Base-by-base conservation (phyloP, 2,329 filamentous ascomycete genomes). In the Pleurostoma richardsiae region DNA sequence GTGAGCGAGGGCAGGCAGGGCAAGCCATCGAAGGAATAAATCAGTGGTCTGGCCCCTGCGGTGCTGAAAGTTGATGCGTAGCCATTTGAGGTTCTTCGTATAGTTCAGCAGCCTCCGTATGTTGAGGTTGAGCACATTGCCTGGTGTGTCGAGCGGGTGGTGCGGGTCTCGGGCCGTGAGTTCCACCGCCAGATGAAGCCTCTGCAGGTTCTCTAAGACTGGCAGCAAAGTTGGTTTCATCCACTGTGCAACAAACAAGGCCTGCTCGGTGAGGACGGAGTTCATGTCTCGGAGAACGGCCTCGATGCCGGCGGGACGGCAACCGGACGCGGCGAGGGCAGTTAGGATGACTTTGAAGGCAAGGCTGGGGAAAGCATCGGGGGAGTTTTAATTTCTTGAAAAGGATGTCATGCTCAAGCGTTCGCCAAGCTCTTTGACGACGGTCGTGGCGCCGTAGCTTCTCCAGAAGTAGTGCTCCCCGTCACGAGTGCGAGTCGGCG, bases 1-100 rank as follows among this genome's bases (percentile, higher is more conserved):
- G 33, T n/a, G 8, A n/a, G n/a, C n/a, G 33, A n/a, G 33, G 8
- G 33, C 33, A 8, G 33, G 33, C 33, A 8, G 33, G 33, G 8
- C 33, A 8, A 36, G 33, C 33, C 33, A 36, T 36, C 8, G 8
- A 8, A 36, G n/a, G 33, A 36, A 36, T 36, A 8, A 8, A n/a
- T 8, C 33, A 36, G 33, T 36, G 33, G 33, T 8, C 33, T 36
- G 8, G 33, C 8, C 8, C 8, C 33, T n/a, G 33, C 33, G 8
- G n/a, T n/a, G 8, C n/a, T 36, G 33, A 36, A 77, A 73, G 53
- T 82, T 83, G 40, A 83, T 56, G 3, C 80, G 71, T 4, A 84
- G 63, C 53, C 79, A 72, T 30, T 67, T 66, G 5, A 84, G 49
- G 19, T 74, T 73, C 54, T 31, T 55, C 46, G 29, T 5, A 19